A percentile compares a stretch with the other conserved stretches of the same genome.
phyloP scores from a whole-genome alignment of 306 rosid genomes.

The Prunus davidiana region DNA sequence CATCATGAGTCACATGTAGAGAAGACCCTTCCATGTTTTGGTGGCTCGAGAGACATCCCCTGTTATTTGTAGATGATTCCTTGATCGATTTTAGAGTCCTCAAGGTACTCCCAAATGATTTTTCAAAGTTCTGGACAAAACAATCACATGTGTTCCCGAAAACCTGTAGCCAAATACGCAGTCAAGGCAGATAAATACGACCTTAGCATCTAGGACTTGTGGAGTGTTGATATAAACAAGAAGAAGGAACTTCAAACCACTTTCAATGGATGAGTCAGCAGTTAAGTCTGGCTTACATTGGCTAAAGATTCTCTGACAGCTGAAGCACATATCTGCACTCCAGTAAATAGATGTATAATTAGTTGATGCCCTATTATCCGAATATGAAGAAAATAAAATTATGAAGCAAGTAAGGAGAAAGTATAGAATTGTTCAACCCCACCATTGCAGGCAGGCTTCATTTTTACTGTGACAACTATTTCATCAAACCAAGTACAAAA shows the following conservation, averaged over 20 bases:
- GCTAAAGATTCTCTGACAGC: constrained; percentile 81
- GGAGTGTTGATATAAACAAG: constrained; percentile 29
- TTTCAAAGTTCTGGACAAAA: constrained; percentile 71
- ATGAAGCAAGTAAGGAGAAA: constrained; percentile 7
- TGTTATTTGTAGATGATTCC: constrained; percentile 39
- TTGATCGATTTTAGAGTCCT: constrained; percentile 67
- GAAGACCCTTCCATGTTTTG: constrained; percentile 22
- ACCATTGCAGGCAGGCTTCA: constrained; percentile 6
- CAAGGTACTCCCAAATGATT: constrained; percentile 76
- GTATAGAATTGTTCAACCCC: constrained; percentile 3
- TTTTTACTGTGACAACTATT: background rate
- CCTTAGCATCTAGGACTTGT: constrained; percentile 40
- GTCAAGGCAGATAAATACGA: constrained; percentile 32
- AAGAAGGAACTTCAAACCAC: constrained; percentile 39
- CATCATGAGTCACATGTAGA: constrained; percentile 25
- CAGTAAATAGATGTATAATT: constrained; percentile 13
- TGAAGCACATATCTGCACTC: constrained; percentile 77
- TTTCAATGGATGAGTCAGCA: constrained; percentile 37
- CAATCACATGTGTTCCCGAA: constrained; percentile 68
- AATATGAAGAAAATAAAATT: background rate
- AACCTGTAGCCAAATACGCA: constrained; percentile 55
- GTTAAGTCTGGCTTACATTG: constrained; percentile 72
- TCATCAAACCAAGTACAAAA: background rate
- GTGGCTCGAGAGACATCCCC: constrained; percentile 22
- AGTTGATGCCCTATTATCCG: constrained; percentile 15